Percentiles rank a stretch among this genome's conserved stretches.
These are phyloP conservation scores for Sophora flavescens DNA, from an alignment of 306 rosid genomes.

Conservation along the genomic window DNA sequence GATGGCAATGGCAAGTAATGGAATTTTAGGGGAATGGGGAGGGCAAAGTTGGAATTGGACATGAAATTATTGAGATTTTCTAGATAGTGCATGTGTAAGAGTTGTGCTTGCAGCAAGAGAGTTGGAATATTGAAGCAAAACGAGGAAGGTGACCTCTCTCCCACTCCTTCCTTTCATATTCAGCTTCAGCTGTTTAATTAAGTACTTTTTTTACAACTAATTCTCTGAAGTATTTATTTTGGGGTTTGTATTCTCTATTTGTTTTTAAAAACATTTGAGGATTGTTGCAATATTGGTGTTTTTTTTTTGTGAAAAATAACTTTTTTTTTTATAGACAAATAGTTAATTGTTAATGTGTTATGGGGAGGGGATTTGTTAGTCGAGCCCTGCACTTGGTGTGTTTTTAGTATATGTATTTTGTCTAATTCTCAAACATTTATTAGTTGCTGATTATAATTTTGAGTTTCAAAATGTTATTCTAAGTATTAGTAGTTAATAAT, in stretches of 20 bases:
- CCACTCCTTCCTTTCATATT: slow-evolving; percentile 55
- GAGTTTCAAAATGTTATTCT: no score
- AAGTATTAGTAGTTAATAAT: no score
- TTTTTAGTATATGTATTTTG: neutral
- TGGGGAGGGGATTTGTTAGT: no score
- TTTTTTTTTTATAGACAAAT: no score
- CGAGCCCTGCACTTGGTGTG: no score
- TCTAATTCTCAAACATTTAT: no score
- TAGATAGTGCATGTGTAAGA: slow-evolving; percentile 54
- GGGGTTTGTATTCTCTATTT: neutral
- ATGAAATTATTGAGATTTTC: slow-evolving; percentile 42
- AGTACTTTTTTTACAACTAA: neutral
- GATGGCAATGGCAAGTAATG: slow-evolving; percentile 42
- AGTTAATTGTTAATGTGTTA: no score
- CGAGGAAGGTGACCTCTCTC: slow-evolving; percentile 86
- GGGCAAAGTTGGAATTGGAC: slow-evolving; percentile 55
- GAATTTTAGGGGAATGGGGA: slow-evolving; percentile 21
- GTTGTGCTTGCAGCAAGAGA: slow-evolving; percentile 62
- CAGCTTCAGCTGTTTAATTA: slow-evolving; percentile 39
- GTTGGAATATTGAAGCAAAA: slow-evolving; percentile 88
- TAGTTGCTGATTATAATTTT: no score
- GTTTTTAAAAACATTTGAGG: neutral
- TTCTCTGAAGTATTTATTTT: neutral
- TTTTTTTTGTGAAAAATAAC: no score
- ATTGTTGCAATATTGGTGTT: neutral